Base-by-base conservation (phyloP, 352 stramenopile genomes). In the Phytophthora pinifolia region DNA sequence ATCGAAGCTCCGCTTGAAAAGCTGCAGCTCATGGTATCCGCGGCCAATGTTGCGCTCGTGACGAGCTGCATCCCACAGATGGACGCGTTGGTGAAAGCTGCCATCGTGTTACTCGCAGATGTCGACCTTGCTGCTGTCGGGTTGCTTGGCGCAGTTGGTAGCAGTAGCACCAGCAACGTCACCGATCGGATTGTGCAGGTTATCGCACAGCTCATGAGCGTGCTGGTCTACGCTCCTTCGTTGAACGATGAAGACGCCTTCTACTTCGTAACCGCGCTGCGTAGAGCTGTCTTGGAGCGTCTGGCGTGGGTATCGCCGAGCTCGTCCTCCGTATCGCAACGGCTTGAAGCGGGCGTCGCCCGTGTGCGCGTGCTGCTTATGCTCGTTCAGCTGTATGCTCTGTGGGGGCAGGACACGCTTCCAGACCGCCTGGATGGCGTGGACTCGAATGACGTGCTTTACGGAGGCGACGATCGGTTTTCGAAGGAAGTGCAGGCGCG, bases 391-490 rank as follows among this genome's bases (percentile, higher is more conserved):
- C 32, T 92, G 4, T 88, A 79, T 65, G 67, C 61, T 2, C 51
- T 88, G 5, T 92, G 83, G 83, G 70, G 72, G 0, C 83, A 92
- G 44, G 39, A 41, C 17, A 64, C 61, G 1, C 49, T 90, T 0
- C 69, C 72, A 4, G 27, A 42, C 29, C 61, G 65, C 34, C 46
- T 89, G 0, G 12, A 60, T 14, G 65, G 81, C 12, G 72, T 96
- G 13, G 83, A 94, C 29, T 86, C 73, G n/a, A 97, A 96, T 46
- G 83, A 96, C 47, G 76, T 86, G 3, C 60, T 97, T 1, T 96
- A 95, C 42, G 80, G 76, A 25, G 83, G 81, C 0, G 68, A 88
- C 15, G 59, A 68, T 9, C 46, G 33, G 7, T 94, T 94, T 54
- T 46, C 62, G 3, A 54, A 74, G 1, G 67, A 84, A 30, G 72